phyloP scores from a whole-genome alignment of 495 filamentous ascomycete species.

The Entonaema liquescens region DNA sequence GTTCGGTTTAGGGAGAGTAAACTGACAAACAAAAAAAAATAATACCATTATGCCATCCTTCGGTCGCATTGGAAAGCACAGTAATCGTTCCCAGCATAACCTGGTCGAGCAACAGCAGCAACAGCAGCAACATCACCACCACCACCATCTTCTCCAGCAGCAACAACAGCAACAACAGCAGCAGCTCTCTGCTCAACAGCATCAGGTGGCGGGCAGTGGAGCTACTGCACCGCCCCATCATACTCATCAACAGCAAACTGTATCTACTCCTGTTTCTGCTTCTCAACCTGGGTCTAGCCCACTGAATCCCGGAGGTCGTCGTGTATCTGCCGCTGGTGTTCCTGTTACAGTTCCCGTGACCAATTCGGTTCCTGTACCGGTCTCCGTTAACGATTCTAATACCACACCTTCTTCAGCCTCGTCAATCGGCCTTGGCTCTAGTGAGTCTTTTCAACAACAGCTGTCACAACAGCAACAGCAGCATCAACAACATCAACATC shows the following conservation, averaged over 20 bases:
- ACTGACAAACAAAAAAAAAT: conserved; percentile 24
- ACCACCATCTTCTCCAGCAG: conserved; percentile 42
- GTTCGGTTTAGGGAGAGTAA: conserved; percentile 20
- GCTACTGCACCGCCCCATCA: conserved; percentile 45
- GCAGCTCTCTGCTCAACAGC: conserved; percentile 37
- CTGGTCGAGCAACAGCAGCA: conserved; percentile 54
- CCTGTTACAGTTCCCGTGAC: conserved; percentile 16
- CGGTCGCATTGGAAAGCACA: conserved; percentile 56
- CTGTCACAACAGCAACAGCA: conserved; percentile 4
- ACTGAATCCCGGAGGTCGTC: conserved; percentile 32
- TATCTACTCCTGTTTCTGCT: conserved; percentile 25
- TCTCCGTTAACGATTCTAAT: conserved; percentile 38
- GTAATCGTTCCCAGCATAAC: conserved; percentile 61
- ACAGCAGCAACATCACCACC: conserved; percentile 44
- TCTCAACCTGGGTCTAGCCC: conserved; percentile 21
- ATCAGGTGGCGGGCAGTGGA: conserved; percentile 48
- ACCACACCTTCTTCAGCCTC: conserved; percentile 56
- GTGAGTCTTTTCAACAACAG: conserved; percentile 55
- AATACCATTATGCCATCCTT: conserved; percentile 55
- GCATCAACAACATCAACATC: conserved; percentile 27
- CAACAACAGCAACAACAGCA: conserved; percentile 43
- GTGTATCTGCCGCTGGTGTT: conserved; percentile 39
- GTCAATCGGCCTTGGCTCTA: conserved; percentile 53
- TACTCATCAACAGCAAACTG: conserved; percentile 34
- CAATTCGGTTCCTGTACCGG: conserved; percentile 19